Percentiles rank a stretch among this genome's conserved stretches.
Conservation (phyloP, 495 filamentous ascomycete species). For the Eremomyces bilateralis region DNA sequence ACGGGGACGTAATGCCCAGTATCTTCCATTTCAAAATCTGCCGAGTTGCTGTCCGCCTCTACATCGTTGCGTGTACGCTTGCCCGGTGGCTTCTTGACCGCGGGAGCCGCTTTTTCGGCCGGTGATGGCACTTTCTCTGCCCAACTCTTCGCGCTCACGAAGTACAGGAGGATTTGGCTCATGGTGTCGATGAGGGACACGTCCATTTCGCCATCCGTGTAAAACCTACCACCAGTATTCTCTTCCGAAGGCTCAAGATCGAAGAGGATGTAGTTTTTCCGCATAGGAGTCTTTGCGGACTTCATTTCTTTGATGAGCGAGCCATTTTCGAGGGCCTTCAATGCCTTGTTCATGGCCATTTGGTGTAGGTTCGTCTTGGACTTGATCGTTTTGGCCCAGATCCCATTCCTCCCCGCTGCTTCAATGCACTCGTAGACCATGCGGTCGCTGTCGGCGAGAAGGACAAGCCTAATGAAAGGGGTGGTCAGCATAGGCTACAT, state of each 20-base stretch:
- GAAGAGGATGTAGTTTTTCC: slow-evolving; percentile 44
- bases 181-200: slow-evolving; percentile 60
- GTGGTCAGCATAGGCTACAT: background rate
- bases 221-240: slow-evolving; percentile 84
- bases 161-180: slow-evolving; percentile 43
- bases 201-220: slow-evolving; percentile 70
- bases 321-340: slow-evolving; percentile 62
- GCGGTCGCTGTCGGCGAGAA: slow-evolving; percentile 36
- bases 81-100: background rate
- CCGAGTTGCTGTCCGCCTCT: background rate
- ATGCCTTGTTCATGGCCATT: slow-evolving; percentile 44
- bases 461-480: slow-evolving; percentile 11
- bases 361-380: slow-evolving; percentile 56
- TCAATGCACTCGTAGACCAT: slow-evolving; percentile 75
- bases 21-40: slow-evolving; percentile 6
- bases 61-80: slow-evolving; percentile 7
- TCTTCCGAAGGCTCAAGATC: slow-evolving; percentile 60
- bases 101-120: slow-evolving; percentile 5
- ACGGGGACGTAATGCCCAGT: slow-evolving; percentile 4
- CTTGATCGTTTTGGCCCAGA: slow-evolving; percentile 71
- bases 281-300: slow-evolving; percentile 35
- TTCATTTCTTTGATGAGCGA: slow-evolving; percentile 64
- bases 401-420: slow-evolving; percentile 53
- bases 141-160: slow-evolving; percentile 47
- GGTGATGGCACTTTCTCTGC: slow-evolving; percentile 19